Evolutionary conservation across 352 stramenopile genomes (phyloP).

Genomic region (Pythium oligandrum): DNA sequence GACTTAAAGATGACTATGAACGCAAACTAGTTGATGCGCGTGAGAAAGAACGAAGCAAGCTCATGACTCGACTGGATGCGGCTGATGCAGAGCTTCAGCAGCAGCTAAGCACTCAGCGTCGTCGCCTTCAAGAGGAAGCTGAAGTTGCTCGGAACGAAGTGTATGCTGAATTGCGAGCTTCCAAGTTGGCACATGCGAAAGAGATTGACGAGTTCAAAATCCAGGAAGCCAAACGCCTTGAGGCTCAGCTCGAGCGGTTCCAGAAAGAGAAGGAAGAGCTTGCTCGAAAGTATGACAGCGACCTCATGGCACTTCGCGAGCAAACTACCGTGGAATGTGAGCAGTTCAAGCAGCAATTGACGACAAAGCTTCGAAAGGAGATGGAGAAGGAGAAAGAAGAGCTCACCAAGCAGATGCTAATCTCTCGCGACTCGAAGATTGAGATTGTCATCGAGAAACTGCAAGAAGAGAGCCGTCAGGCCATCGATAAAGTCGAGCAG

Average conservation of each 20-base stretch:
- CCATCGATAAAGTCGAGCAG: conserved; percentile 46
- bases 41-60: conserved; percentile 71
- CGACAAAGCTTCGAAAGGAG: conserved; percentile 47
- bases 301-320: conserved; percentile 44
- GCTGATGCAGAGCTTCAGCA: conserved; percentile 77
- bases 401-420: conserved; percentile 67
- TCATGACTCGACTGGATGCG: conserved; percentile 65
- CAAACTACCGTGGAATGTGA: conserved; percentile 61
- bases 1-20: conserved; percentile 67
- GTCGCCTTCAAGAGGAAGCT: conserved; percentile 65
- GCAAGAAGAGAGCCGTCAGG: conserved; percentile 56
- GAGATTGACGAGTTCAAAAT: conserved; percentile 62
- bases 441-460: conserved; percentile 80
- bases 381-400: conserved; percentile 51
- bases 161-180: conserved; percentile 35
- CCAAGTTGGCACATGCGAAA: conserved; percentile 46
- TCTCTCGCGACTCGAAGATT: conserved; percentile 71
- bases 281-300: conserved; percentile 51
- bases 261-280: conserved; percentile 68
- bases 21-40: conserved; percentile 60
- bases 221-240: conserved; percentile 31
- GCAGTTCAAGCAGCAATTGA: conserved; percentile 55
- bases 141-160: conserved; percentile 59
- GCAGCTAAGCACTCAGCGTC: conserved; percentile 62
- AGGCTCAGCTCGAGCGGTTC: conserved; percentile 28